Percentiles rank a stretch among this genome's conserved stretches.
phyloP scores from a whole-genome alignment of 2,329 filamentous ascomycete genomes.

The Cercospora zeae-maydis region DNA sequence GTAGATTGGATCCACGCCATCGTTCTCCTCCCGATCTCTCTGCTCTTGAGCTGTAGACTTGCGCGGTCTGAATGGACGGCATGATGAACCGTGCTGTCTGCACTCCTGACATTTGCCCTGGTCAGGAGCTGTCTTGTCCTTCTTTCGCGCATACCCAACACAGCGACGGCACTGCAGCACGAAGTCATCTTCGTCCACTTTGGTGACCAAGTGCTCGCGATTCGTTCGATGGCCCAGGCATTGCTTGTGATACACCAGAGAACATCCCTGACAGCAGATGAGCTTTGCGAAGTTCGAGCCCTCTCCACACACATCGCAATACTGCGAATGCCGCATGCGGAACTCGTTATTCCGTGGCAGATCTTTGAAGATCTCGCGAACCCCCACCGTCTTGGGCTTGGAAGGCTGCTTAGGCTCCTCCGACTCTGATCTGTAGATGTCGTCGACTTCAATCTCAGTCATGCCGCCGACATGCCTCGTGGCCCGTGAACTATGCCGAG shows the following conservation, averaged over 20 bases:
- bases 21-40: conserved; percentile 73
- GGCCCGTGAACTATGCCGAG: conserved; percentile 45
- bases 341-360: conserved; percentile 64
- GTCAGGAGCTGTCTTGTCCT: conserved; percentile 66
- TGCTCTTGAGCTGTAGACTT: conserved; percentile 79
- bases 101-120: conserved; percentile 71
- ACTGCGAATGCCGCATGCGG: conserved; percentile 61
- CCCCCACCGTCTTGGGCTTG: conserved; percentile 57
- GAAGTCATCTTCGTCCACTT: conserved; percentile 70
- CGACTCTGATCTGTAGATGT: conserved; percentile 50
- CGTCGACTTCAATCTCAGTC: conserved; percentile 56
- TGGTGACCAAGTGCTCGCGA: conserved; percentile 87
- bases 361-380: conserved; percentile 67
- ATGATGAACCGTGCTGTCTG: conserved; percentile 62
- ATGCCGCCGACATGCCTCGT: conserved; percentile 48
- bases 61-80: conserved; percentile 67
- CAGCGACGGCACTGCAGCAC: conserved; percentile 89
- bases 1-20: conserved; percentile 71
- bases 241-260: conserved; percentile 72
- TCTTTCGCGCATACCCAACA: conserved; percentile 64
- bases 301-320: conserved; percentile 70
- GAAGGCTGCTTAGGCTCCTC: conserved; percentile 36
- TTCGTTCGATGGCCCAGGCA: conserved; percentile 72
- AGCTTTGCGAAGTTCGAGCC: conserved; percentile 63
- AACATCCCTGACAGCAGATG: conserved; percentile 89